Percentiles rank a stretch among this genome's conserved stretches.
phyloP scores from a whole-genome alignment of 140 eudicot genomes.

The Oenanthe javanica region DNA sequence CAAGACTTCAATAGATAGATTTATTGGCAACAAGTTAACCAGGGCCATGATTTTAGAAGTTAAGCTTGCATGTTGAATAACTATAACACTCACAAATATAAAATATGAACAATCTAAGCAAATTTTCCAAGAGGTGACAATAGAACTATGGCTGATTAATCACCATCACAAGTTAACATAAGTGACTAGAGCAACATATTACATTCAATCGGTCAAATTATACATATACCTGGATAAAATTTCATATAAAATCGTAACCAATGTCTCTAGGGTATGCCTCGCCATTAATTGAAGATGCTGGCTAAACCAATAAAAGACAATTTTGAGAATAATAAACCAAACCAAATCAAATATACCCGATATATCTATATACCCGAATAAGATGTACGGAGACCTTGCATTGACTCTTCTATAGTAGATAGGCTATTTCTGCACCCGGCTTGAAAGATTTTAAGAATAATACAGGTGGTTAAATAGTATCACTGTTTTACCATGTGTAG shows the following conservation, averaged over 20 bases:
- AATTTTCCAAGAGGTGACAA: not conserved
- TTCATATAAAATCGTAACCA: not conserved
- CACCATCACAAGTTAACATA: no score
- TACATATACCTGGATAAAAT: not conserved
- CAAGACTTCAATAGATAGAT: not conserved
- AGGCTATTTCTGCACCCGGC: no score
- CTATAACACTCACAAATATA: no score
- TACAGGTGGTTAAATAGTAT: not conserved
- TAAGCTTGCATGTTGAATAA: not conserved
- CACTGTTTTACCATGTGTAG: not conserved
- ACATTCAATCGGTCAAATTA: not conserved
- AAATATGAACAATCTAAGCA: not conserved
- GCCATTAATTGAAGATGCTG: not conserved
- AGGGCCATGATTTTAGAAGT: not conserved
- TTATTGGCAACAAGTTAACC: not conserved
- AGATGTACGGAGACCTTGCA: no score
- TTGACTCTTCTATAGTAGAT: no score
- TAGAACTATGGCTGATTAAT: no score
- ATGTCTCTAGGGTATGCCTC: not conserved
- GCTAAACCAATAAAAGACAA: not conserved
- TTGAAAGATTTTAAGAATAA: not conserved
- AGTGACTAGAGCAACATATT: not conserved
- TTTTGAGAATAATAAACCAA: not conserved
- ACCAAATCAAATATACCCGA: no score
- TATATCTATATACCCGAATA: no score